These are phyloP conservation scores for Cutaneotrichosporon arboriforme DNA, from an alignment of 1,284 basidiomycete genomes.

Conservation along the genomic window DNA sequence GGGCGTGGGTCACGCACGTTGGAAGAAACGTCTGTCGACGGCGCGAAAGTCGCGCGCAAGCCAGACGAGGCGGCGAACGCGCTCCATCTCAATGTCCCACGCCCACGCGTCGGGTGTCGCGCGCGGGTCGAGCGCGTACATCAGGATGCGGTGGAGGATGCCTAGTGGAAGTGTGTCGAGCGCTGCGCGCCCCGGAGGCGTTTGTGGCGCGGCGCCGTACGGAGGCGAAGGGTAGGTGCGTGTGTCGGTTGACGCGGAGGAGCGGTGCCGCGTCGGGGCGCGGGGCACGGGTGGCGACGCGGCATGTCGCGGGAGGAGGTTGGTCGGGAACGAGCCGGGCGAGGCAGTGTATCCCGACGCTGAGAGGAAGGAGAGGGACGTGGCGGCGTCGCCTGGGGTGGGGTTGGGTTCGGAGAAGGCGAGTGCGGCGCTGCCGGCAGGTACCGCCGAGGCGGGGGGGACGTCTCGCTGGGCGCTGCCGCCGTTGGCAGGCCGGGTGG, in stretches of 20 bases:
- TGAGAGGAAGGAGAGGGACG: no score
- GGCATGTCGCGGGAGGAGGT: not conserved
- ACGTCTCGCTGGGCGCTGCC: no score
- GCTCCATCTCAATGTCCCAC: slow-evolving; percentile 33
- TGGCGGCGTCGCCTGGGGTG: no score
- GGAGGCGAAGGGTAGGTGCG: not conserved
- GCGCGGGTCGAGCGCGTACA: slow-evolving; percentile 29
- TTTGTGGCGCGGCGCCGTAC: not conserved
- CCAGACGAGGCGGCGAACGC: slow-evolving; percentile 25
- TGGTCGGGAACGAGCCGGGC: not conserved
- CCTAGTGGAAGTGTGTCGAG: slow-evolving; percentile 26
- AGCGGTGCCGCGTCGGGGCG: not conserved
- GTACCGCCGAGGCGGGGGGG: no score
- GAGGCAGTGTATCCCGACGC: no score
- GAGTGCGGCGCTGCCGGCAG: not conserved
- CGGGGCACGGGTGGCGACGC: not conserved
- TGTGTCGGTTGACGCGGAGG: not conserved
- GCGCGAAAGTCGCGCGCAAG: slow-evolving; percentile 30
- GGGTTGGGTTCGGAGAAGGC: not conserved
- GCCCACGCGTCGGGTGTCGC: slow-evolving; percentile 31
- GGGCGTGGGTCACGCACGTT: slow-evolving; percentile 25
- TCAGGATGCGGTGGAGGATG: slow-evolving; percentile 31
- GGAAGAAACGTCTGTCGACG: slow-evolving; percentile 36
- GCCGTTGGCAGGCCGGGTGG: no score
- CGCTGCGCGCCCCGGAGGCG: not conserved